phyloP scores from a whole-genome alignment of 805 yeast species.

The Kuraishia ogatae region DNA sequence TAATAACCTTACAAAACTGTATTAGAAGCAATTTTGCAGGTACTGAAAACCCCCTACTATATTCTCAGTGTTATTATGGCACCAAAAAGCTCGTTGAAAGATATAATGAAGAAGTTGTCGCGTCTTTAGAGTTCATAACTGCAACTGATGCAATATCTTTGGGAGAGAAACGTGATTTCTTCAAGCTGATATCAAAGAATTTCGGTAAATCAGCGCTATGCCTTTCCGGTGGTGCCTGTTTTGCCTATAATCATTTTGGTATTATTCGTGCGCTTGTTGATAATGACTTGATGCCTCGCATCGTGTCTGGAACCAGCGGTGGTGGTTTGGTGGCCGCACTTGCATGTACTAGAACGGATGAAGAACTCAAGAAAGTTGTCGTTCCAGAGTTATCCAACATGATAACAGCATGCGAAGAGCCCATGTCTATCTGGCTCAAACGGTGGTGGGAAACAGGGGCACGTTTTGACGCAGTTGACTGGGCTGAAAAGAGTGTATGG shows the following conservation, averaged over 20 bases:
- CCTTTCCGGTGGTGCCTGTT: conserved; percentile 73
- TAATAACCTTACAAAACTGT: conserved; percentile 54
- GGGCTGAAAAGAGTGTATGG: conserved; percentile 65
- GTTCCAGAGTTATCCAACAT: conserved; percentile 53
- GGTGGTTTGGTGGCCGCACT: conserved; percentile 75
- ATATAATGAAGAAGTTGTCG: conserved; percentile 44
- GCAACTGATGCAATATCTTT: conserved; percentile 27
- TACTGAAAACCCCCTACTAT: conserved; percentile 60
- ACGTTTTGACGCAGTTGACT: conserved; percentile 61
- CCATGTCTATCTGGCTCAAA: conserved; percentile 48
- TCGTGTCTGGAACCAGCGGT: conserved; percentile 73
- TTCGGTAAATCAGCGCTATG: conserved; percentile 68
- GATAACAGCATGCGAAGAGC: conserved; percentile 64
- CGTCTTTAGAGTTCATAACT: conserved; percentile 34
- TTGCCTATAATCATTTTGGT: conserved; percentile 73
- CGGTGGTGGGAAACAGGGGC: conserved; percentile 74
- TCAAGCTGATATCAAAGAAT: conserved; percentile 50
- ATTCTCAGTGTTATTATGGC: conserved; percentile 70
- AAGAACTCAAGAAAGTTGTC: conserved; percentile 47
- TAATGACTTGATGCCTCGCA: conserved; percentile 54
- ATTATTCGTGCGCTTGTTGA: conserved; percentile 64
- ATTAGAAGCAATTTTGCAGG: conserved; percentile 72
- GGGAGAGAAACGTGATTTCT: conserved; percentile 39
- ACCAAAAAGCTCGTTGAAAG: conserved; percentile 52
- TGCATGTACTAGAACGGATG: conserved; percentile 60